Percentiles rank a stretch among this genome's conserved stretches.
Conservation (phyloP, 192 early-diverging fungal species). For the Coemansia sp. region DNA sequence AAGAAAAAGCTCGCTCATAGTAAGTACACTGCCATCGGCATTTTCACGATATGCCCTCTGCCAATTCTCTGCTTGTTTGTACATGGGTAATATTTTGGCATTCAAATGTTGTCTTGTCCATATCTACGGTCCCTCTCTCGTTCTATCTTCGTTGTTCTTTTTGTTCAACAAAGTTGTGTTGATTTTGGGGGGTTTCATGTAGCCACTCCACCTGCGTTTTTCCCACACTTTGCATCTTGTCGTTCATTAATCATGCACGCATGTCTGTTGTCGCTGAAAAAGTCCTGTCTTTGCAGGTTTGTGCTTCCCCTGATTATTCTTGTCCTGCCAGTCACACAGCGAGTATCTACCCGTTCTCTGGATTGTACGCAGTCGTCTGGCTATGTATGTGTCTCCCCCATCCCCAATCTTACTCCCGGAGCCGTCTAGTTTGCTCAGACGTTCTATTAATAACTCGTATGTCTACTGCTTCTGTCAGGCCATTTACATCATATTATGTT, state of each 20-base stretch:
- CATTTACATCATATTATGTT: no score
- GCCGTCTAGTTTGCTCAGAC: no score
- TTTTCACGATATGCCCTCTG: not conserved
- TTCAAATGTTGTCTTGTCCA: not conserved
- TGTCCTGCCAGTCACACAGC: not conserved
- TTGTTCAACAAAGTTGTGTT: not conserved
- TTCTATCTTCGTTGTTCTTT: not conserved
- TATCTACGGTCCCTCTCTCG: not conserved
- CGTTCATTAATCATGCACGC: not conserved
- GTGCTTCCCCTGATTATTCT: no score
- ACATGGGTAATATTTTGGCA: no score
- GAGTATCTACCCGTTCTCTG: not conserved
- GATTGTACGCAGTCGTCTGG: not conserved
- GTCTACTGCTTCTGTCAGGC: no score
- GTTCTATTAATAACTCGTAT: no score
- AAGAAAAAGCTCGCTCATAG: constrained; percentile 53
- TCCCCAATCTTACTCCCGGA: no score
- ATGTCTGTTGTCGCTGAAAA: not conserved
- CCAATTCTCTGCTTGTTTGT: not conserved
- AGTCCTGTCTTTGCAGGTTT: no score
- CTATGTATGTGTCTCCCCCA: no score
- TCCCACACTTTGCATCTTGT: not conserved
- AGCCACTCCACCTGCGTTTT: no score
- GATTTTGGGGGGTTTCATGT: not conserved
- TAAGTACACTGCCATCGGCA: constrained; percentile 19